Percentiles rank a stretch among this genome's conserved stretches.
phyloP scores from a whole-genome alignment of 2,329 filamentous ascomycete genomes.

The Xylariaceae sp. region DNA sequence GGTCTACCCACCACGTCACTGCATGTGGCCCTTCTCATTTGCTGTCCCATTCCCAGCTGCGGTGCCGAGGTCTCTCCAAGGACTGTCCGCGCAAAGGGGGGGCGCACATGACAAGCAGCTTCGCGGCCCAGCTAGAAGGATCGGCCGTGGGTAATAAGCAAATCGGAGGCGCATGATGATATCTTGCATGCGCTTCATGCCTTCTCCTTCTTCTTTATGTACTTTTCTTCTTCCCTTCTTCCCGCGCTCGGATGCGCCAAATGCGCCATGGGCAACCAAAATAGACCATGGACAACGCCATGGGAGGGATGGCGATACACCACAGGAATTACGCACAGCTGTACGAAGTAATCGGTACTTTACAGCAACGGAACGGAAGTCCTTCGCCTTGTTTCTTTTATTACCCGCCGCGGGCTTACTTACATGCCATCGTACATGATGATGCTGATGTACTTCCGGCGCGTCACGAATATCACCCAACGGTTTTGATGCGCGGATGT shows the following conservation, averaged over 20 bases:
- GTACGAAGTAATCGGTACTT: too few relatives aligned
- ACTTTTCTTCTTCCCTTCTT: background rate
- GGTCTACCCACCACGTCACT: background rate
- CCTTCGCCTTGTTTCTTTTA: background rate
- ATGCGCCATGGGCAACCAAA: conserved; percentile 9
- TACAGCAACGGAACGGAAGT: background rate
- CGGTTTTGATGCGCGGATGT: background rate
- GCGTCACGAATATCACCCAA: background rate
- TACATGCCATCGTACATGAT: background rate
- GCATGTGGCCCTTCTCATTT: background rate
- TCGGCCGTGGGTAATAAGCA: conserved; percentile 3
- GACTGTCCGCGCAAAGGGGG: conserved; percentile 10
- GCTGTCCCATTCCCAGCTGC: conserved; percentile 9
- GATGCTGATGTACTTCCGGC: background rate
- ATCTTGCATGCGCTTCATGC: conserved; percentile 4
- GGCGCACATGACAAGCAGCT: conserved; percentile 16
- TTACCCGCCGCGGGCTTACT: background rate
- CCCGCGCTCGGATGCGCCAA: background rate
- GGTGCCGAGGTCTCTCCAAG: conserved; percentile 4
- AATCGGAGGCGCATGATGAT: conserved; percentile 2
- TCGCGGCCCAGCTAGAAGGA: conserved; percentile 16
- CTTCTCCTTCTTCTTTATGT: background rate
- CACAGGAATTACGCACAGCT: too few relatives aligned
- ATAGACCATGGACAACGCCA: background rate
- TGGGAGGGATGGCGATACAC: background rate